Percentiles rank a stretch among this genome's conserved stretches.
These are phyloP conservation scores for Macrocystidia cucumis DNA, from an alignment of 1,284 basidiomycete genomes.

Conservation along the genomic window DNA sequence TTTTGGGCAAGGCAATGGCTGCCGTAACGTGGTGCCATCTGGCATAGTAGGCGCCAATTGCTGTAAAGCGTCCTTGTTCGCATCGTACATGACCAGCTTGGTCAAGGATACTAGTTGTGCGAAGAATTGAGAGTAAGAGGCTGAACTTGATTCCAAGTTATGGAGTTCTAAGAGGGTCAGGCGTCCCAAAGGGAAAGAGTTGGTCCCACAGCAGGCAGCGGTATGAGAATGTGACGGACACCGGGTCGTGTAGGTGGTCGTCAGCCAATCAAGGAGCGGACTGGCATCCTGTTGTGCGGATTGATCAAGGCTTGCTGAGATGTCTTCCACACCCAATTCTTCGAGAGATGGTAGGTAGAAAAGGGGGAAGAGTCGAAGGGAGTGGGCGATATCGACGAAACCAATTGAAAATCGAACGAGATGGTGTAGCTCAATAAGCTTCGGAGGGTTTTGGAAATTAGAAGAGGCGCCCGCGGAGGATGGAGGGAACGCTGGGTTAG, in stretches of 20 bases:
- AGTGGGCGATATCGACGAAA: conserved; percentile 35
- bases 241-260: conserved; percentile 1
- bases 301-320: conserved; percentile 26
- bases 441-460: background rate
- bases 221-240: conserved; percentile 6
- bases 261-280: conserved; percentile 22
- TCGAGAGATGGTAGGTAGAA: conserved; percentile 32
- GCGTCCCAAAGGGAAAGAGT: conserved; percentile 13
- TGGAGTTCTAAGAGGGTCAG: conserved; percentile 18
- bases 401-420: conserved; percentile 35
- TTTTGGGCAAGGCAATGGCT: conserved; percentile 12
- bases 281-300: conserved; percentile 21
- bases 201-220: conserved; percentile 3
- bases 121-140: conserved; percentile 15
- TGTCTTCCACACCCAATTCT: conserved; percentile 35
- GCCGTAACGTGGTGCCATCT: conserved; percentile 1
- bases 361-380: conserved; percentile 31
- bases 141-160: conserved; percentile 11
- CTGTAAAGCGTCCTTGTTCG: conserved; percentile 10
- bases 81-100: conserved; percentile 14
- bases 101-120: conserved; percentile 12
- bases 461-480: background rate
- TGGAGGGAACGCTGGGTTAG: conserved; percentile 30
- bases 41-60: conserved; percentile 7
- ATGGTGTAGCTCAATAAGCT: conserved; percentile 20